These are phyloP conservation scores for Crithidia acanthocephali DNA, from an alignment of 208 protist species.

Conservation along the genomic window DNA sequence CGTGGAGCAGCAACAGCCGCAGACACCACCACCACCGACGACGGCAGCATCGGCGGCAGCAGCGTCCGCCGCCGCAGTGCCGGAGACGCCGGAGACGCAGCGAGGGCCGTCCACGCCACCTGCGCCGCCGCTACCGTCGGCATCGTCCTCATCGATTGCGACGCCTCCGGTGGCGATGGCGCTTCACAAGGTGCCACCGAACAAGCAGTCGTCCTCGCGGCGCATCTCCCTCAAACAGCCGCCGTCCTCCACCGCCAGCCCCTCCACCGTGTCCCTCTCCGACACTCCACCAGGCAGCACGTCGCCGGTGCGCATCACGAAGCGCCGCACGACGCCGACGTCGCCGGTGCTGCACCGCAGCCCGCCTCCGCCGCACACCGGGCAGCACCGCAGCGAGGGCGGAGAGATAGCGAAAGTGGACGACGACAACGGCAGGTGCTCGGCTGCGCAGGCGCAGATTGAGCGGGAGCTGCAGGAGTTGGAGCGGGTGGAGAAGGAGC, in stretches of 20 bases:
- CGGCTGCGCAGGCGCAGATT: slow-evolving; percentile 44
- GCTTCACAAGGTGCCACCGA: slow-evolving; percentile 4
- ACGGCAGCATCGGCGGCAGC: too few species aligned
- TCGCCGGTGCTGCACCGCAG: background rate
- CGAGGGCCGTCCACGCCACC: background rate
- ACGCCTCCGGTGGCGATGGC: background rate
- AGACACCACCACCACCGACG: too few species aligned
- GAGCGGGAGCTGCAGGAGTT: slow-evolving; percentile 51
- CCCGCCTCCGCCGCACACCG: background rate
- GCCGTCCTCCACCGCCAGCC: slow-evolving; percentile 3
- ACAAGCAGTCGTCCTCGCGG: slow-evolving; percentile 3
- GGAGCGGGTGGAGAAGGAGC: slow-evolving; percentile 58
- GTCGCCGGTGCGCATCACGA: slow-evolving; percentile 10
- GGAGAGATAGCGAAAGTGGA: too few species aligned
- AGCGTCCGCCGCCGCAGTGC: too few species aligned
- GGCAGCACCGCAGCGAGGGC: background rate
- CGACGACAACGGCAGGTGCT: background rate
- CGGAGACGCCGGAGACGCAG: too few species aligned
- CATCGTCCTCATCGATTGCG: background rate
- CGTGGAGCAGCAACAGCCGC: slow-evolving; percentile 30
- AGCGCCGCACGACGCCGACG: background rate
- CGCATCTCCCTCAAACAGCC: slow-evolving; percentile 15
- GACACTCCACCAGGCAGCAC: slow-evolving; percentile 9
- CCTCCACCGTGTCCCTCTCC: background rate
- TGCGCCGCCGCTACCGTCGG: background rate